These are phyloP conservation scores for Phytopythium delawarense DNA, from an alignment of 352 stramenopile species.

Conservation along the genomic window DNA sequence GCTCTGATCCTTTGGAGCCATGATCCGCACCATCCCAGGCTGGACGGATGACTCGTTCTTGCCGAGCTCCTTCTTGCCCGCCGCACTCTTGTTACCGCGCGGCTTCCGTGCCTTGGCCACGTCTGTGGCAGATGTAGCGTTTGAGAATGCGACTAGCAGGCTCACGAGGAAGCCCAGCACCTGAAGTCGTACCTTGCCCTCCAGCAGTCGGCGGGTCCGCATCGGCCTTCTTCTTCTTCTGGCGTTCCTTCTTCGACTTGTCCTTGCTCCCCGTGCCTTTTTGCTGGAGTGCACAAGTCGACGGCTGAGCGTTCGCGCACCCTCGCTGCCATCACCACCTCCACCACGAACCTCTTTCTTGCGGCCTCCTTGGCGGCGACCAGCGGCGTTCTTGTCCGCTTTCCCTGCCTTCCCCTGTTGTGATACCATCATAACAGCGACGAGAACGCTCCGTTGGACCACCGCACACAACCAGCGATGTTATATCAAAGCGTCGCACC, in stretches of 20 bases:
- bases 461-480: not conserved
- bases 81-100: constrained; percentile 18
- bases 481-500: constrained; percentile 17
- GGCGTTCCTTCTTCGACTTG: constrained; percentile 37
- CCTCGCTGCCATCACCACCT: not conserved
- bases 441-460: not conserved
- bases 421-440: not conserved
- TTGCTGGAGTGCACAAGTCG: not conserved
- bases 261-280: constrained; percentile 19
- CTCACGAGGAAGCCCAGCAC: not conserved
- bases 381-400: constrained; percentile 28
- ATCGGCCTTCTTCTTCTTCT: constrained; percentile 30
- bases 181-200: not conserved
- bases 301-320: not conserved
- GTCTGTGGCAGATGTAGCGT: constrained; percentile 12
- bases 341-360: constrained; percentile 40
- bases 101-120: constrained; percentile 41
- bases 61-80: constrained; percentile 26
- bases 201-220: not conserved
- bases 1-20: constrained; percentile 30
- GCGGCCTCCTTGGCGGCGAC: constrained; percentile 25
- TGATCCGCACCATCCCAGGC: constrained; percentile 51
- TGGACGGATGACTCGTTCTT: constrained; percentile 24
- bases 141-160: too few species aligned
- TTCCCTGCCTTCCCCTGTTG: constrained; percentile 31